Base-by-base conservation (phyloP, 2,329 filamentous ascomycete species). In the Fusarium compactum region DNA sequence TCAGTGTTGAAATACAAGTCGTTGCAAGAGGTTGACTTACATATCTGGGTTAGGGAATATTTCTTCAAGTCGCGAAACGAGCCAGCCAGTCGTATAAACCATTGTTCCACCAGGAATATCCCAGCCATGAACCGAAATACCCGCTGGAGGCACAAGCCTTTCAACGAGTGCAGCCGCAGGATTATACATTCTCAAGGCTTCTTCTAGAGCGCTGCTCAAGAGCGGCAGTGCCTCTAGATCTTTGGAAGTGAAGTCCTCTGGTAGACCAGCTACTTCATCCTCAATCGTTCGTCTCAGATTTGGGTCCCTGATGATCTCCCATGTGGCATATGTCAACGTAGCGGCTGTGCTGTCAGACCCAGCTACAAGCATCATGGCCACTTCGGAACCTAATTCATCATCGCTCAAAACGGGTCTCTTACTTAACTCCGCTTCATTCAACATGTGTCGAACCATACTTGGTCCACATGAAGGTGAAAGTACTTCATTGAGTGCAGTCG, bases 281-380 rank as follows among this genome's bases (percentile, higher is more conserved):
- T 65, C 60, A 4, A 65, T 34, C 8, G 14, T 30, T 3, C 2
- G 8, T 15, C 62, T 24, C 1, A 65, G 30, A 0, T 25, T 1
- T 2, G 25, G 9, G 10, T 58, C 30, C 15, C 51, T 30, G 1
- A 51, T 22, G 6, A 65, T 34, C 6, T 64, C 60, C 62, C 62
- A 65, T 3, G 62, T 58, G 0, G 60, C 60, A 34, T 65, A 65
- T 0, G 62, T 58, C 1, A 65, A 5, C 3, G 60, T 65, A 4
- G 62, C n/a, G 9, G 62, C 62, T 3, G 60, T 65, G 8, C 60
- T 65, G 20, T 65, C 60, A 5, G 62, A 65, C 1, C 62, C 62
- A 1, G 62, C 62, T 18, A 65, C 59, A 18, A 65, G 44, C 12
- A 65, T 30, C 62, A 58, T 65, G 0, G 51, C 9, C 1, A 65